Conservation (phyloP, 225 moss, liverwort and hornwort genomes). For the Anthoceros angustus region DNA sequence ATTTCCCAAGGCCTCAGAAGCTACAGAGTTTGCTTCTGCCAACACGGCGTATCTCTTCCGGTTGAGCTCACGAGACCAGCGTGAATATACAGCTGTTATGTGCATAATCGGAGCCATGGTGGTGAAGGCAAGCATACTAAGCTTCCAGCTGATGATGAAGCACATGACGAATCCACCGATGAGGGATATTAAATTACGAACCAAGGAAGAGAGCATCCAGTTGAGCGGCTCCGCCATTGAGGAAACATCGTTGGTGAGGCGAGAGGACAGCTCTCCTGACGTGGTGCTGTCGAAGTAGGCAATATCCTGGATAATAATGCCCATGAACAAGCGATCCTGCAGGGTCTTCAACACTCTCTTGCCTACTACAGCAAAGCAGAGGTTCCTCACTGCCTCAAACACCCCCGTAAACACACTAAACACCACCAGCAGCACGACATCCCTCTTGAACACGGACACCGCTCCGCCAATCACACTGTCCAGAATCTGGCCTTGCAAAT, state of each 20-base stretch:
- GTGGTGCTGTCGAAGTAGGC: slow-evolving; percentile 99
- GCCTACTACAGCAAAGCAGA: slow-evolving; percentile 94
- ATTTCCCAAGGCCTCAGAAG: slow-evolving; percentile 92
- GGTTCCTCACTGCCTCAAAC: slow-evolving; percentile 83
- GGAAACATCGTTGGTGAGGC: slow-evolving; percentile 92
- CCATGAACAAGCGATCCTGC: slow-evolving; percentile 88
- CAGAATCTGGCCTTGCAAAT: slow-evolving; percentile 75
- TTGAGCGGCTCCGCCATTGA: slow-evolving; percentile 99
- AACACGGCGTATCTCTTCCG: slow-evolving; percentile 92
- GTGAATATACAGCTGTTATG: slow-evolving; percentile 91
- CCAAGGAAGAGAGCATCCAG: slow-evolving; percentile 92
- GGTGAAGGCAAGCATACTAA: slow-evolving; percentile 97
- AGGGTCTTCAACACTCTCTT: slow-evolving; percentile 96
- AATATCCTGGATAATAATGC: slow-evolving; percentile 87
- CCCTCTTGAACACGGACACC: slow-evolving; percentile 43
- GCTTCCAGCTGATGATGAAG: slow-evolving; percentile 93
- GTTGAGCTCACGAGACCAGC: slow-evolving; percentile 97
- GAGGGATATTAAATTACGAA: slow-evolving; percentile 67
- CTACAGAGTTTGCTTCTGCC: slow-evolving; percentile 95
- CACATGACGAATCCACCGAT: slow-evolving; percentile 74
- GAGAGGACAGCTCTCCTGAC: slow-evolving; percentile 98
- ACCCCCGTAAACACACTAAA: slow-evolving; percentile 81
- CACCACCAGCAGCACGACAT: slow-evolving; percentile 62
- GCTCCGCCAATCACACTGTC: slow-evolving; percentile 86
- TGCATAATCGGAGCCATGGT: slow-evolving; percentile 99